Evolutionary conservation across 2,329 filamentous ascomycete species (phyloP).

Genomic region (Annulohypoxylon truncatum): DNA sequence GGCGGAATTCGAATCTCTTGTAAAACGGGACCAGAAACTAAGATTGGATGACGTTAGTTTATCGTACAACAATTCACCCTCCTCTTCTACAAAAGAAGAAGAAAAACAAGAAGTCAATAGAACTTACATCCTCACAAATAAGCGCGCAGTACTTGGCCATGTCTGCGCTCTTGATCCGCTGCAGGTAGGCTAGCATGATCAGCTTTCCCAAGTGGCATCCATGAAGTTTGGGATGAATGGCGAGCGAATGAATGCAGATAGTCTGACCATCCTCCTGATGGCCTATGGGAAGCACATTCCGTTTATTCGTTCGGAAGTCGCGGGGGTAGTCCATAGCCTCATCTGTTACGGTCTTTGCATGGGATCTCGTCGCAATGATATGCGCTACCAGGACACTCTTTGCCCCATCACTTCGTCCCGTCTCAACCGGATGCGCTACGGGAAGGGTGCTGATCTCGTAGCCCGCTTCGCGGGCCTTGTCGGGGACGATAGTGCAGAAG

Average conservation of each 20-base stretch:
- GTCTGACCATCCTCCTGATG: conserved; percentile 80
- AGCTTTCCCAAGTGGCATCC: conserved; percentile 78
- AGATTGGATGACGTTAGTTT: conserved; percentile 3
- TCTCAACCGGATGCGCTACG: conserved; percentile 68
- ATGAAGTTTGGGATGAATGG: conserved; percentile 80
- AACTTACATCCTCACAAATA: conserved; percentile 77
- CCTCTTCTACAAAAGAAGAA: not conserved
- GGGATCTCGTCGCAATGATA: conserved; percentile 79
- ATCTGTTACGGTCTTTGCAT: conserved; percentile 73
- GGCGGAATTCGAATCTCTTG: conserved; percentile 77
- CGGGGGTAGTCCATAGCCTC: conserved; percentile 78
- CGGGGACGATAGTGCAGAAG: conserved; percentile 73
- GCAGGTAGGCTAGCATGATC: conserved; percentile 80
- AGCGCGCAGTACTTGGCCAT: conserved; percentile 79
- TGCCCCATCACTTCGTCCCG: conserved; percentile 65
- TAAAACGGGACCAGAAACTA: conserved; percentile 80
- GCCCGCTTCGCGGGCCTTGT: conserved; percentile 54
- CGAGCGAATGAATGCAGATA: conserved; percentile 84
- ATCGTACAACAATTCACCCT: not conserved
- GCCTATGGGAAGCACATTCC: conserved; percentile 66
- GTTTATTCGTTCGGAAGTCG: conserved; percentile 69
- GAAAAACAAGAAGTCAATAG: not conserved
- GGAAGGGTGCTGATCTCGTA: conserved; percentile 65
- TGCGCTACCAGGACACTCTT: conserved; percentile 78
- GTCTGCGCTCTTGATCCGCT: conserved; percentile 77